Evolutionary conservation across 2,329 filamentous ascomycete genomes (phyloP).

Genomic region (Neonectria hederae): DNA sequence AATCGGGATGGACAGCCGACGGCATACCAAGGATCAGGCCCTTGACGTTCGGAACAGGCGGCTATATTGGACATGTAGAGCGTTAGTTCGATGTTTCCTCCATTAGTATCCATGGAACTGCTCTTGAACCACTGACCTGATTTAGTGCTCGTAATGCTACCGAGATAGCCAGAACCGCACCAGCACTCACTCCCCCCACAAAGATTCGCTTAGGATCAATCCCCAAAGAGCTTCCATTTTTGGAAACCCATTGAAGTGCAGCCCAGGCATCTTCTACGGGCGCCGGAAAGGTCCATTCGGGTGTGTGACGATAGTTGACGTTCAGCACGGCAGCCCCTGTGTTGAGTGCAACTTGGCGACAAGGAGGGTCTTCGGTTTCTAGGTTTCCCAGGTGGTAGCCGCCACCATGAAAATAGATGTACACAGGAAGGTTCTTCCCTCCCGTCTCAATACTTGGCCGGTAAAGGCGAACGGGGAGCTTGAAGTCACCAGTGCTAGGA

Average conservation of each 20-base stretch:
- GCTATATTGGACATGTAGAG: neutral
- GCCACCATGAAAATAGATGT: no score
- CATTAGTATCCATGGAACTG: neutral
- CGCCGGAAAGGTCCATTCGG: neutral
- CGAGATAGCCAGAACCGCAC: constrained; percentile 1
- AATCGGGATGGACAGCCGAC: no score
- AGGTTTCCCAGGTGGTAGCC: no score
- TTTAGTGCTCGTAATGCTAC: neutral
- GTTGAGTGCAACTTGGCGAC: no score
- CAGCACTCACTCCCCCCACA: constrained; percentile 3
- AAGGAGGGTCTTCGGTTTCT: no score
- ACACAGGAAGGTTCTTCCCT: no score
- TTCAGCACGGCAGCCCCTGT: no score
- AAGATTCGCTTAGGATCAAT: neutral
- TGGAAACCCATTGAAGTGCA: constrained; percentile 1
- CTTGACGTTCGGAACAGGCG: neutral
- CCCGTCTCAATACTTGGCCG: no score
- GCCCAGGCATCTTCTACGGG: neutral
- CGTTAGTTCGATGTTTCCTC: neutral
- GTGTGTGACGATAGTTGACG: no score
- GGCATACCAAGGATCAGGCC: no score
- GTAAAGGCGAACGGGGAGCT: no score
- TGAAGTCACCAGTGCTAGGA: no score
- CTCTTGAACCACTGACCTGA: neutral
- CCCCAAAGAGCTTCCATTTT: neutral